These are phyloP conservation scores for Periconia sp. DNA, from an alignment of 2,329 filamentous ascomycete species.

Conservation along the genomic window DNA sequence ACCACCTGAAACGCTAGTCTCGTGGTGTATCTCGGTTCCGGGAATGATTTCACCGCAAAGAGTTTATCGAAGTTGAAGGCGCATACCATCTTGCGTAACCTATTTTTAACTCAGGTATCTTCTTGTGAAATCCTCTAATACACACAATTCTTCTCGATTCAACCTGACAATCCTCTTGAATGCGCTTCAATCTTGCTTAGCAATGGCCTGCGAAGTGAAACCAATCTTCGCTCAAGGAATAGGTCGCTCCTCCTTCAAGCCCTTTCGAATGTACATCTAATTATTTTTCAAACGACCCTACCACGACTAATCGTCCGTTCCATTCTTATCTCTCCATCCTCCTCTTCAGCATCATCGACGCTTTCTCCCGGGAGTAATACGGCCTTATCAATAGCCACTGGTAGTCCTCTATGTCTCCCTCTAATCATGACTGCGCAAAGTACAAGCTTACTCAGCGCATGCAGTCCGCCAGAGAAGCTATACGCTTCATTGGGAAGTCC, in stretches of 20 bases:
- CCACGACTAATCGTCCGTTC: constrained; percentile 20
- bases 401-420: constrained; percentile 61
- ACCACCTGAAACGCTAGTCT: too few species aligned
- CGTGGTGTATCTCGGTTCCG: too few species aligned
- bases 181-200: too few species aligned
- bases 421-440: constrained; percentile 63
- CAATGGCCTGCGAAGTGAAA: too few species aligned
- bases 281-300: constrained; percentile 10
- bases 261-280: neutral
- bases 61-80: too few species aligned
- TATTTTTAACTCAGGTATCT: too few species aligned
- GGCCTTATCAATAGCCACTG: constrained; percentile 60
- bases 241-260: neutral
- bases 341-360: constrained; percentile 40
- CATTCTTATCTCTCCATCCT: constrained; percentile 39
- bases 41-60: too few species aligned
- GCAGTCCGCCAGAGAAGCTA: constrained; percentile 57
- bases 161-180: too few species aligned
- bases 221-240: too few species aligned
- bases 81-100: too few species aligned
- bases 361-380: constrained; percentile 47
- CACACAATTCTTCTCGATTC: too few species aligned
- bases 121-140: too few species aligned
- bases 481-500: constrained; percentile 54
- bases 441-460: constrained; percentile 59